Percentiles rank a stretch among this genome's conserved stretches.
These are phyloP conservation scores for Brasenia schreberi DNA, from an alignment of 164 flowering plant species.

Conservation along the genomic window DNA sequence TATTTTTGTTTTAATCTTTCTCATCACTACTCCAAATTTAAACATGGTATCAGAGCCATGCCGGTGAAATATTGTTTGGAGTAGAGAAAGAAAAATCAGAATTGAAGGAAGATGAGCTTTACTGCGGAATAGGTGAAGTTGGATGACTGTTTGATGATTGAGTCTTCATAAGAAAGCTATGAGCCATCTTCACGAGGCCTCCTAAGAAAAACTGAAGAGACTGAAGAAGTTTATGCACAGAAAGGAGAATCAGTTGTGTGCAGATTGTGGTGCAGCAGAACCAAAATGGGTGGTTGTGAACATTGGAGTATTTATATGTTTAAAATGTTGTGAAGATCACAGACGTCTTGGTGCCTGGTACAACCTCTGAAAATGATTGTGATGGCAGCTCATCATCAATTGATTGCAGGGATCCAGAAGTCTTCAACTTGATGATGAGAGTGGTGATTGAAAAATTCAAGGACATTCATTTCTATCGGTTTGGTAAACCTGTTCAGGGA, in stretches of 20 bases:
- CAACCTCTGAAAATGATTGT: background rate
- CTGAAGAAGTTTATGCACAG: constrained; percentile 53
- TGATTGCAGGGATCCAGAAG: constrained; percentile 62
- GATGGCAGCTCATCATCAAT: constrained; percentile 41
- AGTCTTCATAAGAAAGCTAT: no score
- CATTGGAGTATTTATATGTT: constrained; percentile 94
- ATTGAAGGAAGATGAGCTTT: no score
- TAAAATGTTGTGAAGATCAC: constrained; percentile 77
- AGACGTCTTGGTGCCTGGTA: constrained; percentile 28
- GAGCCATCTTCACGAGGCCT: no score
- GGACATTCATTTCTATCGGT: constrained; percentile 76
- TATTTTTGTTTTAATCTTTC: no score
- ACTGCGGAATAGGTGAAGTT: no score
- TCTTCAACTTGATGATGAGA: constrained; percentile 76
- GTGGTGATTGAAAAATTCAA: constrained; percentile 57
- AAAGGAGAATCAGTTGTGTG: constrained; percentile 74
- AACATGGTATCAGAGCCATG: no score
- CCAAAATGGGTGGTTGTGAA: constrained; percentile 99
- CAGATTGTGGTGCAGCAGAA: constrained; percentile 94
- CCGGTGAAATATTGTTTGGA: no score
- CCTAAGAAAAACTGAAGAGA: constrained; percentile 33
- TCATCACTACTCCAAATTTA: no score
- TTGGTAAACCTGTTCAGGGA: constrained; percentile 75
- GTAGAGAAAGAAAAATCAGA: no score
- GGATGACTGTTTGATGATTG: no score